phyloP scores from a whole-genome alignment of 2,329 filamentous ascomycete species.

The Talaromyces sp. region DNA sequence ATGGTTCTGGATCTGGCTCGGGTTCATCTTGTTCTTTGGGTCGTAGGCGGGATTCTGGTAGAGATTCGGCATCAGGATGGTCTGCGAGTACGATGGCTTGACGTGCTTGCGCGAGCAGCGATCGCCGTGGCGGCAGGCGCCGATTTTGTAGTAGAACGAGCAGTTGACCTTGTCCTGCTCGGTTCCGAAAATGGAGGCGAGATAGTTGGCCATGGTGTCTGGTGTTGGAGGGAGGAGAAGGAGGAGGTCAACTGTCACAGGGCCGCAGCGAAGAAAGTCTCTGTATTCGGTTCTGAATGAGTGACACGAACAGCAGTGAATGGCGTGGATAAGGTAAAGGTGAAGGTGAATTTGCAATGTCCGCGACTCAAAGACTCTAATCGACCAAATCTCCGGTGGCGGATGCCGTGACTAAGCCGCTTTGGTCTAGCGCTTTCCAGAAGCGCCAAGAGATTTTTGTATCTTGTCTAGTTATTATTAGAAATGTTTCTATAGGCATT shows the following conservation, averaged over 20 bases:
- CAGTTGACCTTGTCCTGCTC: slow-evolving; percentile 99
- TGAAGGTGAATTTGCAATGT: not conserved
- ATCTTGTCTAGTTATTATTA: not conserved
- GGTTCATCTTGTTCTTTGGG: slow-evolving; percentile 93
- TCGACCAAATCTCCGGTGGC: slow-evolving; percentile 7
- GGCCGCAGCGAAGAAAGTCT: not conserved
- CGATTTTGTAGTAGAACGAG: slow-evolving; percentile 99
- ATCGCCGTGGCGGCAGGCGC: slow-evolving; percentile 96
- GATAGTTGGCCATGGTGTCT: slow-evolving; percentile 84
- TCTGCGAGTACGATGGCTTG: slow-evolving; percentile 97
- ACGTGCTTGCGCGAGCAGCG: slow-evolving; percentile 98
- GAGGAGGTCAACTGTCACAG: not conserved
- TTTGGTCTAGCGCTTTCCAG: slow-evolving; percentile 10
- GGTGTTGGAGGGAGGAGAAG: not conserved
- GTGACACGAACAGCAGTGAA: not conserved
- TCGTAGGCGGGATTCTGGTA: slow-evolving; percentile 99
- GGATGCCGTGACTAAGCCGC: slow-evolving; percentile 4
- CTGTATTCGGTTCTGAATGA: not conserved
- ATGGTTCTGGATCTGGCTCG: slow-evolving; percentile 94
- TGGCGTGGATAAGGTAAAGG: not conserved
- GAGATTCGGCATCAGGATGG: slow-evolving; percentile 94
- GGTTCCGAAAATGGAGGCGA: slow-evolving; percentile 98
- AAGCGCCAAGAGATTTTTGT: not conserved
- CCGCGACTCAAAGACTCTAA: too few relatives aligned
- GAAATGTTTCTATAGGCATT: too few relatives aligned